Evolutionary conservation across 257 asterid species (phyloP).

Genomic region (Solanum corneliomulleri): DNA sequence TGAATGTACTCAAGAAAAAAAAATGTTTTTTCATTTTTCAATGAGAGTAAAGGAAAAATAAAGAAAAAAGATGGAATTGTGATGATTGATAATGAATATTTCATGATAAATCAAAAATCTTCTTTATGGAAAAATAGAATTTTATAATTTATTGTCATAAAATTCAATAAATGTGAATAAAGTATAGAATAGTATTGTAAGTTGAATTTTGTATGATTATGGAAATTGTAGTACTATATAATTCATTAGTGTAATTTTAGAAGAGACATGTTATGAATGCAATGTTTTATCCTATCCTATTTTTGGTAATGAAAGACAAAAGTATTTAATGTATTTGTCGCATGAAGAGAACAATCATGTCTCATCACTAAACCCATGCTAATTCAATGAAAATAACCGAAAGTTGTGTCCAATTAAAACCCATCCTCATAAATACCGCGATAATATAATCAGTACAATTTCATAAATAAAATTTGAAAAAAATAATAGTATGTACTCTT

Average conservation of each 20-base stretch:
- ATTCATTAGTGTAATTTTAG: not conserved
- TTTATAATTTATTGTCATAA: not conserved
- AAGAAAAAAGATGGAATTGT: not conserved
- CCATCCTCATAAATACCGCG: not conserved
- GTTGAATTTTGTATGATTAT: not conserved
- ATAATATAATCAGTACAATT: not conserved
- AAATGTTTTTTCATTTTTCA: not conserved
- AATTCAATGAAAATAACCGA: not conserved
- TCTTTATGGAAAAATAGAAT: not conserved
- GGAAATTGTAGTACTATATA: not conserved
- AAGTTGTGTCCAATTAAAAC: not conserved
- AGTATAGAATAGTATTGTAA: not conserved
- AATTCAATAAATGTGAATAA: not conserved
- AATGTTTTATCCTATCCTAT: not conserved
- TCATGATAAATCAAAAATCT: not conserved
- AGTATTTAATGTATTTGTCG: not conserved
- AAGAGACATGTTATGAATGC: not conserved
- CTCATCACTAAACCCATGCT: not conserved
- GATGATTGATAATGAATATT: not conserved
- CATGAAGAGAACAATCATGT: not conserved
- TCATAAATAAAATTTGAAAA: not conserved
- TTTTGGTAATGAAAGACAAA: not conserved
- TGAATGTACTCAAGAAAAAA: not conserved
- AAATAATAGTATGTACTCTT: not conserved
- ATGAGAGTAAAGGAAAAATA: not conserved